Evolutionary conservation across 2,329 filamentous ascomycete genomes (phyloP).

Genomic region (Colletotrichum sojae): DNA sequence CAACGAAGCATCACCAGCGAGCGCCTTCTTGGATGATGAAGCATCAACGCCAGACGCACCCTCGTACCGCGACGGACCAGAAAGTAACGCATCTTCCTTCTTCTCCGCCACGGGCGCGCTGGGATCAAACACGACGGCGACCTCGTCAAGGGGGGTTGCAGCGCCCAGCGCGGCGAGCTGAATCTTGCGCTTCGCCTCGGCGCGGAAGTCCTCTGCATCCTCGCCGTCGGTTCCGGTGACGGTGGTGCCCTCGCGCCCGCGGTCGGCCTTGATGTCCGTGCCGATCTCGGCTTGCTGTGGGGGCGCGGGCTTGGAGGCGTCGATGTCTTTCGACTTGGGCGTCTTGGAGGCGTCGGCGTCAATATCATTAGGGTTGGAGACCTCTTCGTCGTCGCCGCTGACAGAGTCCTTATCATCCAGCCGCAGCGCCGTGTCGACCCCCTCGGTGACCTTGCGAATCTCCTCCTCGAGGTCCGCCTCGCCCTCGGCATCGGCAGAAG

Average conservation of each 20-base stretch:
- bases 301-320: conserved; percentile 4
- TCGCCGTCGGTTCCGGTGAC: conserved; percentile 30
- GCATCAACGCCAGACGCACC: neutral
- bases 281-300: conserved; percentile 20
- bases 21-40: neutral
- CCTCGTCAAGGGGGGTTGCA: conserved; percentile 37
- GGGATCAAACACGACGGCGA: conserved; percentile 29
- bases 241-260: conserved; percentile 30
- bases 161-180: conserved; percentile 27
- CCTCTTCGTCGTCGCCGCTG: conserved; percentile 13
- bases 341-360: conserved; percentile 5
- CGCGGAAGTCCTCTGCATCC: conserved; percentile 31
- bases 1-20: neutral
- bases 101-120: conserved; percentile 24
- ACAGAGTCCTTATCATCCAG: conserved; percentile 46
- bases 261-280: conserved; percentile 36
- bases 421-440: conserved; percentile 52
- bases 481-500: conserved; percentile 48
- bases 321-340: too few species aligned
- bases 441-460: conserved; percentile 56
- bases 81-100: neutral
- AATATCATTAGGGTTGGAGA: neutral
- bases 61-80: conserved; percentile 23
- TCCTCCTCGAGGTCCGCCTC: conserved; percentile 59
- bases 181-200: conserved; percentile 37